Evolutionary conservation across 148 eudicot species (phyloP), one percentile per base, ranked within the genome.

Genomic region (Silene uniflora): DNA sequence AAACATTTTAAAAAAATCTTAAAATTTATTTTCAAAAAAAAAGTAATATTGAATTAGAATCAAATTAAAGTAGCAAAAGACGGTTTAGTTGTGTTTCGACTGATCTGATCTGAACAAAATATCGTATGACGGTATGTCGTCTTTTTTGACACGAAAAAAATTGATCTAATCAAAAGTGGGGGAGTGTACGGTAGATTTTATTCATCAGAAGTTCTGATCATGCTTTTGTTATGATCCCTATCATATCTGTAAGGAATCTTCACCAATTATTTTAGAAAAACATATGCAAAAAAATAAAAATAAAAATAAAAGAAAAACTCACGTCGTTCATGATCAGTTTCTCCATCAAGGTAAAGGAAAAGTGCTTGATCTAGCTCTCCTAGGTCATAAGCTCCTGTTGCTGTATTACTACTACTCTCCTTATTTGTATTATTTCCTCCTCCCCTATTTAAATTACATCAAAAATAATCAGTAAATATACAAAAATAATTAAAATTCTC

Each of bases 321-420:
- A 94, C 98, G 97, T 78, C 89, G 83, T 80, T 81, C 88, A 73
- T 90, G 91, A 60, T 76, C 69, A 1, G 80, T 88, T 83, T 89
- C 93, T 17, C 91, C 88, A 74, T 95, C 98, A 11, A 92, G 87
- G 75, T 91, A 92, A 1, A 92, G 84, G 24, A 92, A 89, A n/a
- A 95, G 86, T 1, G 99, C 97, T 78, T 91, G 97, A 85, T 95
- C 99, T 18, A 96, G 80, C 74, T 96, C 99, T 3, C 92, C 96
- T 75, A 95, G 79, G 81, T 95, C 99, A 73, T 90, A 92, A 7
- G 91, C 86, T 69, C 89, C 92, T 5, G 83, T 66, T 4, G 81
- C 22, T 24, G 49, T 73, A 59, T 10, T 72, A 58, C 84, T 32
- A 69, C 72, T 71, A 25, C 72, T 59, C 79, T 91, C 91, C 75